phyloP scores from a whole-genome alignment of 1,139 yeast genomes.

The Yamadazyma kanchanaburiensis region DNA sequence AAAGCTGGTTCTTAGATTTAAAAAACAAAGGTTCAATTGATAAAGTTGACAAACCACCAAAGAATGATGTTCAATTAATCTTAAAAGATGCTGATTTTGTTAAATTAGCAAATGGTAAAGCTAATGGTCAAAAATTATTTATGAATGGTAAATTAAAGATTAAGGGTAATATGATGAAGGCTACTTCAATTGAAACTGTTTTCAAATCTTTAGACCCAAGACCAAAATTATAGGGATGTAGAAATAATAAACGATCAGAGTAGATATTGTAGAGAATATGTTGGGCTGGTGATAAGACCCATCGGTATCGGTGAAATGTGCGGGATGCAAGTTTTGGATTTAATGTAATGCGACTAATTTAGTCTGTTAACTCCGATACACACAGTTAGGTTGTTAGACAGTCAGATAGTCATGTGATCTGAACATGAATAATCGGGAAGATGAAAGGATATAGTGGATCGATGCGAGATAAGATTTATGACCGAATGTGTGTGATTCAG shows the following conservation, averaged over 20 bases:
- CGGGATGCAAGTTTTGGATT: no score
- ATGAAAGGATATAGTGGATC: no score
- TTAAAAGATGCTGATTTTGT: conserved; percentile 65
- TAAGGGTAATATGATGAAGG: conserved; percentile 89
- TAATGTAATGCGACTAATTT: no score
- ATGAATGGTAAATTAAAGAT: conserved; percentile 83
- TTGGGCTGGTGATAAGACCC: no score
- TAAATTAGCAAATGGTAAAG: conserved; percentile 70
- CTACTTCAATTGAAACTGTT: conserved; percentile 71
- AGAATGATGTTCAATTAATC: conserved; percentile 65
- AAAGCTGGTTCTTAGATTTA: conserved; percentile 70
- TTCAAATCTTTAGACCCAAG: conserved; percentile 64
- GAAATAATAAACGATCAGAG: neutral
- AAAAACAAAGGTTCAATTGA: conserved; percentile 58
- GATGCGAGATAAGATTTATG: no score
- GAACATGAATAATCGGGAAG: no score
- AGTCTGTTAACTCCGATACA: no score
- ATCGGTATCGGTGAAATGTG: no score
- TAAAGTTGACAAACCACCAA: conserved; percentile 48
- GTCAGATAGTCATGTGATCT: no score
- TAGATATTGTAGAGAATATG: neutral
- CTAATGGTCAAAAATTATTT: conserved; percentile 81
- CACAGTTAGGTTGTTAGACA: no score
- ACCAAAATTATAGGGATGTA: conserved; percentile 44
- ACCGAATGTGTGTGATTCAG: no score